Percentiles rank a stretch among this genome's conserved stretches.
These are phyloP conservation scores for Citrullus colocynthis DNA, from an alignment of 306 rosid genomes.

Conservation along the genomic window DNA sequence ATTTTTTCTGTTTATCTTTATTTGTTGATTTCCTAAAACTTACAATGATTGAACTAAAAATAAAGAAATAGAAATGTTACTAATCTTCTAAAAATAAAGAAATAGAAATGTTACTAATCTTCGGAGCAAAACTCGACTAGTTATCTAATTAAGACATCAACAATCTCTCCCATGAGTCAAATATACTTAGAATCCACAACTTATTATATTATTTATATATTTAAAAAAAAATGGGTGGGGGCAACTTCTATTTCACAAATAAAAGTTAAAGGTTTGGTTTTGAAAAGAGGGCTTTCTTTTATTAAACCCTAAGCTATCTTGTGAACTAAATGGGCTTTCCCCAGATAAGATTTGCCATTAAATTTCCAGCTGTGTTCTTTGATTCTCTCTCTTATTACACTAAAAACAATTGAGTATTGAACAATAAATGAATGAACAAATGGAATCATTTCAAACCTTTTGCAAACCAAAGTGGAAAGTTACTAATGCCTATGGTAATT, in stretches of 20 bases:
- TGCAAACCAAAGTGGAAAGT: background rate
- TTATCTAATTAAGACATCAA: too few relatives aligned
- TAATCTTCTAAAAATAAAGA: too few relatives aligned
- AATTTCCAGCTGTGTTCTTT: constrained; percentile 6
- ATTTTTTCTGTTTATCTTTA: too few relatives aligned
- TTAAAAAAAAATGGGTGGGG: background rate
- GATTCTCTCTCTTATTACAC: background rate
- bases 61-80: too few relatives aligned
- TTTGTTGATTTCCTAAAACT: too few relatives aligned
- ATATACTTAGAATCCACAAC: background rate
- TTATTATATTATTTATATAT: too few relatives aligned
- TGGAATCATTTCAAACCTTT: background rate
- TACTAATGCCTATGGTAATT: background rate
- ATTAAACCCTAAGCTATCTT: constrained; percentile 5
- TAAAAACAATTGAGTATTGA: background rate
- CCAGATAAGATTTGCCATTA: background rate
- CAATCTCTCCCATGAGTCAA: too few relatives aligned
- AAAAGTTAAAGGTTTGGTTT: background rate
- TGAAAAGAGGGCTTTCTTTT: background rate
- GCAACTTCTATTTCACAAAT: background rate
- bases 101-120: too few relatives aligned
- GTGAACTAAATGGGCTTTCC: constrained; percentile 1
- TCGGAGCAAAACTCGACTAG: too few relatives aligned
- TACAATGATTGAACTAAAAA: too few relatives aligned
- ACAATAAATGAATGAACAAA: background rate